Evolutionary conservation across 179 eudicot genomes (phyloP), one percentile per base, ranked within the genome.

Genomic region (Heliamphora pulchella): DNA sequence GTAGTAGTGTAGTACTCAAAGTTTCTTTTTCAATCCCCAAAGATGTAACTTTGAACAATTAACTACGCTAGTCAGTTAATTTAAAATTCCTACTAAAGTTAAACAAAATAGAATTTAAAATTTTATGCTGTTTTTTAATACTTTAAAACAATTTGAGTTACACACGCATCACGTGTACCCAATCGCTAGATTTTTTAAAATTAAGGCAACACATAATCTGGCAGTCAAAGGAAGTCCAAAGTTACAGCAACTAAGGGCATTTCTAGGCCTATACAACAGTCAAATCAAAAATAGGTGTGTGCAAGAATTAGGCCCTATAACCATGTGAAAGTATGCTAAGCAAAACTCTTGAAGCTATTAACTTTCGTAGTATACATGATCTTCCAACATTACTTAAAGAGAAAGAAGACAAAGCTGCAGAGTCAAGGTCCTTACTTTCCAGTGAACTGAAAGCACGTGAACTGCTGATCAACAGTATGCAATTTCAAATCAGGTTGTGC

Each of bases 361-460:
- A 2, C 2, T 31, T 77, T 64, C 47, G 13, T 31, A 47, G 41
- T 59, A 62, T 9, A 20, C 2, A 3, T n/a, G 13, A 14, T 22
- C 47, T 50, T 20, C 79, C 20, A 46, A 61, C 39, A 11, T 51
- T n/a, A n/a, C 3, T 1, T 10, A 8, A 9, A 62, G 6, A 65
- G 8, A 66, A 66, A 61, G 14, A 59, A 67, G 6, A 79, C 20
- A 48, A 11, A 68, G 50, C 8, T 9, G 65, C 39, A 0, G 62
- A 68, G 8, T 31, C 67, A 39, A 51, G 71, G 62, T 61, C 71
- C 95, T 90, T 91, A 95, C 98, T 89, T 85, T 79, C 81, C 90
- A 31, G 61, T 67, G 88, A 83, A 93, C 78, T 82, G 82, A 82
- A 93, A 93, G 83, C 98, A 95, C 22, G 83, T 86, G 88, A 91